Evolutionary conservation across 2,329 filamentous ascomycete genomes (phyloP).

Genomic region (Scedosporium dehoogii): DNA sequence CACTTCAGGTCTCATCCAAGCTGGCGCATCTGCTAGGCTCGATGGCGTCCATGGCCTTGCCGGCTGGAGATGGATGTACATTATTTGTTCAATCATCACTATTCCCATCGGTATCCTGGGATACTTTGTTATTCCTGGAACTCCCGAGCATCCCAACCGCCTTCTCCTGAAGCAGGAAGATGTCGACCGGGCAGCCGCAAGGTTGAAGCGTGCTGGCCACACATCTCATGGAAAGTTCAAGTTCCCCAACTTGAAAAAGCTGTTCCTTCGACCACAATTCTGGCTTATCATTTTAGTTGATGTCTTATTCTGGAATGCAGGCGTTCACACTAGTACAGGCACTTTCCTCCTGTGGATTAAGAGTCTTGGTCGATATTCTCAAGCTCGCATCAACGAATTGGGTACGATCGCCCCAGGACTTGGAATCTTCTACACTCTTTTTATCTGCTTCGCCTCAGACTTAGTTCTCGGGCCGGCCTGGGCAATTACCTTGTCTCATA

Average conservation of each 20-base stretch:
- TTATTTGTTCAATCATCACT: slow-evolving; percentile 43
- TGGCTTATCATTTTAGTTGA: slow-evolving; percentile 40
- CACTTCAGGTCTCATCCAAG: slow-evolving; percentile 40
- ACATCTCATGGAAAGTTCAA: slow-evolving; percentile 24
- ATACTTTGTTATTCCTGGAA: slow-evolving; percentile 39
- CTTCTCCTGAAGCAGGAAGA: slow-evolving; percentile 35
- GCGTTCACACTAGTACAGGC: slow-evolving; percentile 34
- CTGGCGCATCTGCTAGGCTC: slow-evolving; percentile 27
- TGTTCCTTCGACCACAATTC: slow-evolving; percentile 33
- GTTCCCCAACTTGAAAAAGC: slow-evolving; percentile 17
- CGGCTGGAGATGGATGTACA: slow-evolving; percentile 49
- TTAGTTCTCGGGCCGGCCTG: slow-evolving; percentile 40
- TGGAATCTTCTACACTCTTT: slow-evolving; percentile 45
- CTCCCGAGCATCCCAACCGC: slow-evolving; percentile 33
- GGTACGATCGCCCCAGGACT: slow-evolving; percentile 41
- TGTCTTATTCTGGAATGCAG: slow-evolving; percentile 47
- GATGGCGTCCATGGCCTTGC: slow-evolving; percentile 33
- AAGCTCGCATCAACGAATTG: slow-evolving; percentile 37
- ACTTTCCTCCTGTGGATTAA: slow-evolving; percentile 50
- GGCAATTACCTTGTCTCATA: slow-evolving; percentile 41
- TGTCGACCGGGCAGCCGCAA: slow-evolving; percentile 30
- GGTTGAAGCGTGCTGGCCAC: slow-evolving; percentile 35
- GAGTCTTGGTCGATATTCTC: slow-evolving; percentile 36
- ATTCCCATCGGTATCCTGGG: slow-evolving; percentile 42
- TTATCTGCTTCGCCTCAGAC: slow-evolving; percentile 45